Conservation (phyloP, 2,329 filamentous ascomycete genomes). For the Mycosphaerella arachidis region DNA sequence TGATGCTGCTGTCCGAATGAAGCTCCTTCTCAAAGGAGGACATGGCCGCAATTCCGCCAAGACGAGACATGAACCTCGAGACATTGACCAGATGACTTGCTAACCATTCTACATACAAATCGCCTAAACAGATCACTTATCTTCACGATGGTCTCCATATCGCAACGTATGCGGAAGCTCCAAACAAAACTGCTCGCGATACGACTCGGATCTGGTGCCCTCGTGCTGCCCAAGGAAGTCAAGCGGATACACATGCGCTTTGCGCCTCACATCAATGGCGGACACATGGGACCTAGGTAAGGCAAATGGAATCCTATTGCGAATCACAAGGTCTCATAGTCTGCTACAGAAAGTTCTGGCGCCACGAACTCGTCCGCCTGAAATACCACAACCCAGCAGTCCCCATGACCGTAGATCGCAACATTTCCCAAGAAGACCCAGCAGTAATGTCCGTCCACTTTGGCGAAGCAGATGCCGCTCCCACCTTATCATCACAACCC, state of each 20-base stretch:
- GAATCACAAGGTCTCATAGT: conserved; percentile 38
- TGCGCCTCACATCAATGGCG: conserved; percentile 55
- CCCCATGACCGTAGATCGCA: conserved; percentile 75
- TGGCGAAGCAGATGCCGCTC: conserved; percentile 30
- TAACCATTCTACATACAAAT: background rate
- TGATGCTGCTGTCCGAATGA: background rate
- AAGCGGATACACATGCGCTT: conserved; percentile 73
- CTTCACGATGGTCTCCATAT: conserved; percentile 51
- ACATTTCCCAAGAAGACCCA: conserved; percentile 50
- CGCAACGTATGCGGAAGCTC: conserved; percentile 69
- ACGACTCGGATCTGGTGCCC: conserved; percentile 76
- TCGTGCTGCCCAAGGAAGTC: conserved; percentile 71
- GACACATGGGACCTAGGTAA: conserved; percentile 70
- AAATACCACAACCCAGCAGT: conserved; percentile 92
- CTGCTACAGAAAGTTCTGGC: conserved; percentile 75
- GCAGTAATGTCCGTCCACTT: conserved; percentile 65
- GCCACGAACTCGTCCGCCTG: conserved; percentile 71
- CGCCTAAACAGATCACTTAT: background rate
- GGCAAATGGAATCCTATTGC: conserved; percentile 27
- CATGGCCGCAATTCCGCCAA: background rate
- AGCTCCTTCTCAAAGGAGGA: conserved; percentile 4
- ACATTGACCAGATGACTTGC: background rate
- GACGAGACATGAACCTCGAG: background rate
- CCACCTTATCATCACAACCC: conserved; percentile 21
- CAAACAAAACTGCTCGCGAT: conserved; percentile 69